Base-by-base conservation (phyloP, 2,329 filamentous ascomycete genomes). In the Fusarium chaquense region DNA sequence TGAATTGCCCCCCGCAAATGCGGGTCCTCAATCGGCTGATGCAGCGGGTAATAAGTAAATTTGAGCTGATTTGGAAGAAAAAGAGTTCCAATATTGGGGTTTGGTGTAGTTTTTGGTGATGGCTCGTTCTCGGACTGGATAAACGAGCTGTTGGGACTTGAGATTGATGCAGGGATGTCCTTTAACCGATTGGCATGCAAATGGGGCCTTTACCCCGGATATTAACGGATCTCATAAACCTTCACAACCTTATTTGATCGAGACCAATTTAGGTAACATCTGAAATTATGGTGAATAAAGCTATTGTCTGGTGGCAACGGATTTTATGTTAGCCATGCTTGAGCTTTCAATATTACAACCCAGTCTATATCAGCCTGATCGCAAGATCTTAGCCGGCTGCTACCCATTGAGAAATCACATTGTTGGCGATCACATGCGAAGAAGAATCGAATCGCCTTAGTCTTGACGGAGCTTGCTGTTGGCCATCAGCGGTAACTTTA, bases 121-220 rank as follows among this genome's bases (percentile, higher is more conserved):
- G 13, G 18, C 32, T 45, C 18, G 15, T 12, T 12, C 7, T 12
- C 28, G 52, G 15, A 4, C 12, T 20, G 22, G 18, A 15, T 15
- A 44, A 18, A 26, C 13, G 18, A 43, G 12, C 13, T 20, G 9
- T n/a, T 11, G 6, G 9, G 12, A 20, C 20, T 30, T 33, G 16
- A 3, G 22, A 3, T 8, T n/a, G 32, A 22, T 38, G 16, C 24
- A 36, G 30, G 43, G 53, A 28, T 36, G 6, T 8, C 16, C 3
- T 55, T 56, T 56, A 56, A 16, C 53, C 53, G n/a, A 50, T 56
- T 38, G 32, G 53, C 22, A 15, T 35, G n/a, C 28, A 13, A 10
- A 10, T 20, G 5, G 15, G 8, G 8, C 11, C n/a, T 38, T 11
- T 38, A 38, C 53, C 53, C 43, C n/a, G 32, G 43, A 22, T 56